Evolutionary conservation across 2,329 filamentous ascomycete genomes (phyloP).

Genomic region (Xenosphaeropsis pyriputrescens): DNA sequence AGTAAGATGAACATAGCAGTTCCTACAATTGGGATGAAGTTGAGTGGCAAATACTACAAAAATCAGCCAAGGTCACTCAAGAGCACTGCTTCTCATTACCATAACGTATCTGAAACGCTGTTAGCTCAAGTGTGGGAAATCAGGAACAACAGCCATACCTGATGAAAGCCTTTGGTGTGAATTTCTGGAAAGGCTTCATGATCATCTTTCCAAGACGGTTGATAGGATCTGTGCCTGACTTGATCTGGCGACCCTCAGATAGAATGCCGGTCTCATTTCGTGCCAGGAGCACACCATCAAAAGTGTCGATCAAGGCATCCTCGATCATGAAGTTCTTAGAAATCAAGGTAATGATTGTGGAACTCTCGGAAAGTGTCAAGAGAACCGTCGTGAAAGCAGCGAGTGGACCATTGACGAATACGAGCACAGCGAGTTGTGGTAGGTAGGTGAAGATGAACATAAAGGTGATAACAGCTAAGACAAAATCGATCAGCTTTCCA

Average conservation of each 20-base stretch:
- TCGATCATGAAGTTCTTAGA: slow-evolving; percentile 63
- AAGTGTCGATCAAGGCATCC: slow-evolving; percentile 75
- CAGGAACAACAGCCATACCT: slow-evolving; percentile 21
- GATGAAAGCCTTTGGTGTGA: slow-evolving; percentile 48
- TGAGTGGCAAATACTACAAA: slow-evolving; percentile 66
- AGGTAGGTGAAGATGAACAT: slow-evolving; percentile 86
- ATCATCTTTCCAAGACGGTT: slow-evolving; percentile 37
- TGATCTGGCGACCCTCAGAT: slow-evolving; percentile 58
- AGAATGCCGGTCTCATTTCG: slow-evolving; percentile 45
- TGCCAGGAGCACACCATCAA: slow-evolving; percentile 57
- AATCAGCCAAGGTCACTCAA: too few species aligned
- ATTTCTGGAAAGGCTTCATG: slow-evolving; percentile 40
- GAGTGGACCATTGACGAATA: slow-evolving; percentile 73
- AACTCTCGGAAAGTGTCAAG: slow-evolving; percentile 49
- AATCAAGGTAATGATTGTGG: slow-evolving; percentile 38
- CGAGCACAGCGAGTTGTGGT: slow-evolving; percentile 69
- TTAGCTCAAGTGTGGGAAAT: background rate
- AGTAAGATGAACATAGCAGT: slow-evolving; percentile 67
- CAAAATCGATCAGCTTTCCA: background rate
- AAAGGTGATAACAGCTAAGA: slow-evolving; percentile 40
- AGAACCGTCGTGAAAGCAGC: slow-evolving; percentile 60
- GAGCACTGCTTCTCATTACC: too few species aligned
- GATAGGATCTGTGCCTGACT: slow-evolving; percentile 41
- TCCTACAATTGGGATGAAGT: slow-evolving; percentile 83
- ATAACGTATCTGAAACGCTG: slow-evolving; percentile 33